Evolutionary conservation across 352 stramenopile genomes (phyloP), one percentile per base, ranked within the genome.

Genomic region (Blastocystis sp.): DNA sequence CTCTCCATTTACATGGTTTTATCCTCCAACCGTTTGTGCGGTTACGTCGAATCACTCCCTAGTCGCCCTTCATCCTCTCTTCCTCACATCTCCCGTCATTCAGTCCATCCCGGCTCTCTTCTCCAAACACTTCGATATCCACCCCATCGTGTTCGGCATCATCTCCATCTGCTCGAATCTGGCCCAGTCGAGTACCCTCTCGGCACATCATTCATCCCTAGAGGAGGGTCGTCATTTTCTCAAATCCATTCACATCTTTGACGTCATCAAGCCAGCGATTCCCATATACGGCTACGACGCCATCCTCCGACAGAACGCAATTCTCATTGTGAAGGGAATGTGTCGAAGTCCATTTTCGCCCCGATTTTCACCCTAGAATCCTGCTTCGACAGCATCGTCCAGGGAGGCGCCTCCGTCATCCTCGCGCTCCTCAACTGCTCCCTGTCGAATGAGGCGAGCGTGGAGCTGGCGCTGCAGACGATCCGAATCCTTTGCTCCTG

Each of bases 1-100:
- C 55, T 85, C 24, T 51, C 55, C 13, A 39, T 85, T 1, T 85
- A 69, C 37, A 85, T 63, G 31, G 45, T 85, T 24, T 6, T 85
- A 24, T 62, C 74, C 3, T 21, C 29, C 29, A 69, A 85, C 37
- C 3, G 63, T 74, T 59, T 2, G 3, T 19, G 4, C 21, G 19
- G 39, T 21, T 26, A 3, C 26, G 1, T 55, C 4, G 3, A 35
- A 10, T 26, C 66, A n/a, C 31, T 55, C 16, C 21, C 35, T 67
- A 85, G 74, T n/a, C 31, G 16, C 35, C 33, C 37, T 69, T 37
- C 74, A 85, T 16, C 51, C 33, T 0, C 33, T n/a, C 33, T n/a
- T 85, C 24, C 21, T 70, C 1, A 51, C 16, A 26, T 85, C 74
- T 39, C 4, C 21, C 55, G 35, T 85, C 35, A 39, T 85, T 13